Percentiles rank a stretch among this genome's conserved stretches.
Conservation (phyloP, 1,284 basidiomycete genomes). For the Flammula alnicola region DNA sequence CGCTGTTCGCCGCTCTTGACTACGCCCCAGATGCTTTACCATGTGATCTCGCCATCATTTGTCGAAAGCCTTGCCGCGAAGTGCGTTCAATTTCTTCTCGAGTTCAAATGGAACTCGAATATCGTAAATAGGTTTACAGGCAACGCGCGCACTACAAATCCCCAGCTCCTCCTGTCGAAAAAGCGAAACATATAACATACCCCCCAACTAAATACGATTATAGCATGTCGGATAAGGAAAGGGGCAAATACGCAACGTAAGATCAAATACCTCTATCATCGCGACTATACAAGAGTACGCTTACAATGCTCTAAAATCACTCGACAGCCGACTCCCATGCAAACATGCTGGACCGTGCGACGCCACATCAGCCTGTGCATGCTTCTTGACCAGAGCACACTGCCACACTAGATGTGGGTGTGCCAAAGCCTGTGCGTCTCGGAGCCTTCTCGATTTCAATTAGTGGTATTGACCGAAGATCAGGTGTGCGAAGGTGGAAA, state of each 20-base stretch:
- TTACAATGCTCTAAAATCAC: too few relatives aligned
- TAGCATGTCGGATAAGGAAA: not conserved
- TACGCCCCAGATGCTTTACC: slow-evolving; percentile 43
- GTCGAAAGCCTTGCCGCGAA: slow-evolving; percentile 53
- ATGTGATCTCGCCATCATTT: slow-evolving; percentile 50
- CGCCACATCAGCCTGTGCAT: slow-evolving; percentile 38
- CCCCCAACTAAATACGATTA: not conserved
- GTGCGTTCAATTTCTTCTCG: slow-evolving; percentile 30
- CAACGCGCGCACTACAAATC: slow-evolving; percentile 8
- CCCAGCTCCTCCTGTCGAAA: not conserved
- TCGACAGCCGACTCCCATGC: slow-evolving; percentile 48
- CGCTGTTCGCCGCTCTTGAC: slow-evolving; percentile 33
- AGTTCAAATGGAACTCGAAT: too few relatives aligned
- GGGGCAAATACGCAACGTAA: slow-evolving; percentile 1
- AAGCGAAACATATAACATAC: not conserved
- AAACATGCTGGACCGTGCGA: slow-evolving; percentile 50
- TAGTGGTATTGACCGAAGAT: too few relatives aligned
- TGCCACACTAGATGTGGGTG: slow-evolving; percentile 45
- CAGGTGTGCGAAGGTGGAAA: slow-evolving; percentile 47
- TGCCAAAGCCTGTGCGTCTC: slow-evolving; percentile 40
- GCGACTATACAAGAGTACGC: too few relatives aligned
- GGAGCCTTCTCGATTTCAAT: too few relatives aligned
- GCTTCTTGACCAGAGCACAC: slow-evolving; percentile 40
- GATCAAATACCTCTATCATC: too few relatives aligned
- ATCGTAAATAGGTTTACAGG: slow-evolving; percentile 15